Conservation (phyloP, 164 flowering plant genomes). For the Dillenia turbinata region DNA sequence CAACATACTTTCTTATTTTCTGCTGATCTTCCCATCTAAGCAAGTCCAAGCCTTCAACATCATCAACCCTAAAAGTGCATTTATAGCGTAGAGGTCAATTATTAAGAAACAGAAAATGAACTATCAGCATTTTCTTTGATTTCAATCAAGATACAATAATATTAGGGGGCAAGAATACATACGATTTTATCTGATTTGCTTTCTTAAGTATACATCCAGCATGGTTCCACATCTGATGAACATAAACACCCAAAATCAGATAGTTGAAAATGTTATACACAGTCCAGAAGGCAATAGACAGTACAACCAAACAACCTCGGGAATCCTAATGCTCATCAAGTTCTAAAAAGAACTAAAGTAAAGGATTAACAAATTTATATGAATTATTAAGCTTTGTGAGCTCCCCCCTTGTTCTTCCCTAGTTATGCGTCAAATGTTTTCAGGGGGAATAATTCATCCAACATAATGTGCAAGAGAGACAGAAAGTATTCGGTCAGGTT, state of each 20-base stretch:
- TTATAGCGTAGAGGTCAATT: conserved; percentile 4
- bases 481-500: no score
- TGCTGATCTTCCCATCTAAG: conserved; percentile 98
- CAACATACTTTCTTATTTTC: conserved; percentile 63
- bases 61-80: conserved; percentile 51
- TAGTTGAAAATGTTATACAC: no score
- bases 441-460: no score
- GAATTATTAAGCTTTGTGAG: no score
- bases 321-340: no score
- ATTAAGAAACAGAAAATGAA: background rate
- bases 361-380: no score
- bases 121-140: background rate
- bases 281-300: no score
- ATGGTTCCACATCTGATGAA: conserved; percentile 92
- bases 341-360: no score
- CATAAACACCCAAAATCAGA: conserved; percentile 7
- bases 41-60: conserved; percentile 83
- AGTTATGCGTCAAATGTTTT: no score
- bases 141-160: background rate
- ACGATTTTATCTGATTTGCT: conserved; percentile 84
- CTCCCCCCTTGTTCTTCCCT: no score
- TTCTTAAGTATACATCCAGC: conserved; percentile 75
- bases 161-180: conserved; percentile 19
- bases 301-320: no score
- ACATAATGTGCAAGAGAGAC: no score